Conservation (phyloP, 2,329 filamentous ascomycete genomes). For the Diaporthe vaccinii region DNA sequence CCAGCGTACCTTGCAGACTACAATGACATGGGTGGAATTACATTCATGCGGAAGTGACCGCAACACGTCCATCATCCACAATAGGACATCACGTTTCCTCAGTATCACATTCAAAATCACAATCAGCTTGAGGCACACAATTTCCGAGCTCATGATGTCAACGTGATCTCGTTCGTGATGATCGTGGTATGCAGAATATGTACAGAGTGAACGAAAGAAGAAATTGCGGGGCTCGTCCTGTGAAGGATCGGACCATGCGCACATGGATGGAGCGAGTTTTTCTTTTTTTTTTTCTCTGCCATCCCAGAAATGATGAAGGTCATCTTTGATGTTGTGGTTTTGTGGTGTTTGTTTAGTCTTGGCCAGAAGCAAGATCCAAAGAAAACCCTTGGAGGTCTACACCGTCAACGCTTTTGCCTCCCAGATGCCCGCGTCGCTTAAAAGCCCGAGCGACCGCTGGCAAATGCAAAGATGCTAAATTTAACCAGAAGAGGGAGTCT, state of each 20-base stretch:
- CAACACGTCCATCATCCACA: neutral
- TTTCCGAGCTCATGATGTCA: slow-evolving; percentile 4
- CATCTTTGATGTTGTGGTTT: neutral
- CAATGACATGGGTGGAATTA: neutral
- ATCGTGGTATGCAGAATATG: slow-evolving; percentile 25
- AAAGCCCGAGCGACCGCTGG: slow-evolving; percentile 7
- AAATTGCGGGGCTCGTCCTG: neutral
- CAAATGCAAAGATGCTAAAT: neutral
- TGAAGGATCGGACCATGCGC: neutral
- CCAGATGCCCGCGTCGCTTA: slow-evolving; percentile 12
- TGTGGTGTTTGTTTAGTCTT: neutral
- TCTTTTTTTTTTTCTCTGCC: neutral
- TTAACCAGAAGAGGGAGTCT: slow-evolving; percentile 36
- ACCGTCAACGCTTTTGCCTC: slow-evolving; percentile 24
- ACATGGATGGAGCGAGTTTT: neutral
- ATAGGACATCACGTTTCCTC: neutral
- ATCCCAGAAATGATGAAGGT: slow-evolving; percentile 22
- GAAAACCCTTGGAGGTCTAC: slow-evolving; percentile 4
- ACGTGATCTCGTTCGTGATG: slow-evolving; percentile 32
- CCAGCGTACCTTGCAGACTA: neutral
- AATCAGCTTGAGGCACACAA: no score
- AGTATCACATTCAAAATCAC: neutral
- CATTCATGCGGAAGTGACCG: neutral
- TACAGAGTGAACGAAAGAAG: slow-evolving; percentile 22
- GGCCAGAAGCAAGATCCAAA: slow-evolving; percentile 22